Base-by-base conservation (phyloP, 352 stramenopile species). In the Pythium sukuiense region DNA sequence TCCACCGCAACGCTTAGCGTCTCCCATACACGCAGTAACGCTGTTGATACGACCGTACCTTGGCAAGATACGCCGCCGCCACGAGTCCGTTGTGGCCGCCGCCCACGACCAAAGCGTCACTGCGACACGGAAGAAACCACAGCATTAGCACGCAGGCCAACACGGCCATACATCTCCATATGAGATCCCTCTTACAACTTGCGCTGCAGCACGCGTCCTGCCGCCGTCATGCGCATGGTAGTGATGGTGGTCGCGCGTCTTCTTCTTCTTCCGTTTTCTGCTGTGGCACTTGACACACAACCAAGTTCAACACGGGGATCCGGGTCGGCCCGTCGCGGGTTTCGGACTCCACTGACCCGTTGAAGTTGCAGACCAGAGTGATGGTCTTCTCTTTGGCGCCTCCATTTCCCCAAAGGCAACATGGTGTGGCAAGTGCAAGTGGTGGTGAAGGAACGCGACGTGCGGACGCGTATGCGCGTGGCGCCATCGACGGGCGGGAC, bases 1-100 rank as follows among this genome's bases (percentile, higher is more conserved):
- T 53, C 29, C 26, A 33, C 3, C 26, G 14, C 24, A 26, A 9
- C 8, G 5, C 32, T 9, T 35, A 35, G 32, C 32, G 20, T 24
- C 20, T 24, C 20, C 32, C 32, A 9, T 35, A 0, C 32, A 35
- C 32, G 32, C 32, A 35, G 32, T 9, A 35, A 0, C 8, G 32
- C 8, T 35, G 32, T 35, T 9, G 1, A 9, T 52, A 12, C 24
- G 35, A 16, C 13, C 33, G 18, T 48, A 88, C 89, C 77, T 88
- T 94, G 37, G 90, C 90, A 20, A 97, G 78, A 65, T 97, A 97
- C 9, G 90, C 87, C 6, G 90, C 90, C 14, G 88, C 82, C 6
- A 95, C 88, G 24, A 97, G 86, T 13, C 91, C 91, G 37, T 97
- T 97, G 63, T 97, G 90, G 14, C 90, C 91, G 27, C 85, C 91